Conservation (phyloP, 768 basidiomycete species). For the Termitomyces sp. region DNA sequence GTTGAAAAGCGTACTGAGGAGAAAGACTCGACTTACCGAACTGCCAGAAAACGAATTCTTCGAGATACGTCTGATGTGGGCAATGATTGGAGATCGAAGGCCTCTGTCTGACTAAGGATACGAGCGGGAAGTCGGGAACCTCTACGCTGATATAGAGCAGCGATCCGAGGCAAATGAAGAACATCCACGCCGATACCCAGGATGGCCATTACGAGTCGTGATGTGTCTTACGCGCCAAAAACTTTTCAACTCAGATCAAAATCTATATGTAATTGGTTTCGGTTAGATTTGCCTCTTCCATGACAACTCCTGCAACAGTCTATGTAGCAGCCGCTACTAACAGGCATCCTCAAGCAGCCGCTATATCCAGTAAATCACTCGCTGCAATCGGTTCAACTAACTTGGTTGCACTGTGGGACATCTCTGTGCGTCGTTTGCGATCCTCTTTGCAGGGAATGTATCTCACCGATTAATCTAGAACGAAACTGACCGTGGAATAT, state of each 20-base stretch:
- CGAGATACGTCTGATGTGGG: slow-evolving; percentile 14
- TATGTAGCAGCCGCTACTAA: slow-evolving; percentile 46
- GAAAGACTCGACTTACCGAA: slow-evolving; percentile 48
- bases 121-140: slow-evolving; percentile 45
- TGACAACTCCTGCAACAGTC: slow-evolving; percentile 23
- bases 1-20: background rate
- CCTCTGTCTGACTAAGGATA: slow-evolving; percentile 55
- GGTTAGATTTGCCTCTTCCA: slow-evolving; percentile 12
- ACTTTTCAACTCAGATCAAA: slow-evolving; percentile 8
- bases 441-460: background rate
- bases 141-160: slow-evolving; percentile 44
- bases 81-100: slow-evolving; percentile 31
- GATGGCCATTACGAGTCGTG: slow-evolving; percentile 40
- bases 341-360: slow-evolving; percentile 43
- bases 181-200: slow-evolving; percentile 77
- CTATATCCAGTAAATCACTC: slow-evolving; percentile 34
- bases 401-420: slow-evolving; percentile 40
- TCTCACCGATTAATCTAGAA: slow-evolving; percentile 30
- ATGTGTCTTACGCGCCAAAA: background rate
- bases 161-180: slow-evolving; percentile 62
- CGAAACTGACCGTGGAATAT: slow-evolving; percentile 45
- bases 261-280: background rate
- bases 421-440: slow-evolving; percentile 23
- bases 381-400: slow-evolving; percentile 43
- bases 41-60: slow-evolving; percentile 53